phyloP scores from a whole-genome alignment of 106 monocot genomes.

The Dioscorea dumetorum region DNA sequence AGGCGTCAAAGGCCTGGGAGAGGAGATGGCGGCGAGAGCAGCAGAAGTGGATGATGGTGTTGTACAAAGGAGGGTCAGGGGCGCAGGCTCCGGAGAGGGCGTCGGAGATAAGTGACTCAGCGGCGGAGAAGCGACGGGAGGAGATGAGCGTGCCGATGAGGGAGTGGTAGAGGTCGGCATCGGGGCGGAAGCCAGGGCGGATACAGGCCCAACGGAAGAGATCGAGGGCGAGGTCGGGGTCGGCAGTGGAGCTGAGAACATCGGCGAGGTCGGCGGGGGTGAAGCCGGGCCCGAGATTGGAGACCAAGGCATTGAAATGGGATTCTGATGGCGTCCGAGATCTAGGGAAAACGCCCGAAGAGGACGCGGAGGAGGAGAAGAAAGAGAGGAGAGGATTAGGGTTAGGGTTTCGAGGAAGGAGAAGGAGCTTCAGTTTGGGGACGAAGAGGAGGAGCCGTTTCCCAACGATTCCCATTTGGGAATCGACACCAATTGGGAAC shows the following conservation, averaged over 20 bases:
- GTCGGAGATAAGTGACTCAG: constrained; percentile 65
- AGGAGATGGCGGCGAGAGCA: constrained; percentile 74
- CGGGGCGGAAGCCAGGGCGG: constrained; percentile 56
- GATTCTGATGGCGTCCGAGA: constrained; percentile 37
- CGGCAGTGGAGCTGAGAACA: constrained; percentile 39
- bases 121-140: constrained; percentile 52
- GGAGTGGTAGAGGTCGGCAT: constrained; percentile 47
- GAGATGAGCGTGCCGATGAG: constrained; percentile 41
- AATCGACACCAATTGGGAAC: no score
- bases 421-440: neutral
- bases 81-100: constrained; percentile 73
- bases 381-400: neutral
- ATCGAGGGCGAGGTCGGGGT: constrained; percentile 82
- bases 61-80: constrained; percentile 54
- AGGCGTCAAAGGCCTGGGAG: constrained; percentile 79
- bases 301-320: constrained; percentile 55
- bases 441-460: neutral
- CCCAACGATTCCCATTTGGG: neutral
- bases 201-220: constrained; percentile 80
- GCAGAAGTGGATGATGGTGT: constrained; percentile 71
- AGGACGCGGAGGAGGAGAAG: neutral
- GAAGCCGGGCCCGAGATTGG: constrained; percentile 58
- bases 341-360: constrained; percentile 2
- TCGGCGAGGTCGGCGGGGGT: constrained; percentile 41
- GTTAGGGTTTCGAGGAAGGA: neutral